Evolutionary conservation across 352 stramenopile species (phyloP).

Genomic region (Globisporangium ultimum): DNA sequence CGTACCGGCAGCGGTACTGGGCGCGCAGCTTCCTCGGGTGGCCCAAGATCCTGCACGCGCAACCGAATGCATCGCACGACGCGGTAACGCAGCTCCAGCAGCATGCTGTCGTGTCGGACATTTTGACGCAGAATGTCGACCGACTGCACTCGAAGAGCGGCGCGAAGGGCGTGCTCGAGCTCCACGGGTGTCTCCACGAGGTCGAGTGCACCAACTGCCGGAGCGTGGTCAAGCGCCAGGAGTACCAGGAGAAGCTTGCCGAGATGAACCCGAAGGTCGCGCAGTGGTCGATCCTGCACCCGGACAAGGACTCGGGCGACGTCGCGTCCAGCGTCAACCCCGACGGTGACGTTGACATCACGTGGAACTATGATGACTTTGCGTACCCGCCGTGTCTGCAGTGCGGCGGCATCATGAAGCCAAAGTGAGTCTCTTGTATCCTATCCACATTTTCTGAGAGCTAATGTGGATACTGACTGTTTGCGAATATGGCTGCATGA

Average conservation of each 20-base stretch:
- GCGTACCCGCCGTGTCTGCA: slow-evolving; percentile 61
- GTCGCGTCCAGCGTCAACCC: slow-evolving; percentile 85
- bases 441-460: slow-evolving; percentile 1
- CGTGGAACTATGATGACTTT: slow-evolving; percentile 83
- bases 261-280: slow-evolving; percentile 73
- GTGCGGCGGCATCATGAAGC: slow-evolving; percentile 83
- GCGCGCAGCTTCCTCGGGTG: slow-evolving; percentile 89
- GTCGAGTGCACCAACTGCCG: slow-evolving; percentile 84
- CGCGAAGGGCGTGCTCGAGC: slow-evolving; percentile 86
- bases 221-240: slow-evolving; percentile 55
- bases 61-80: slow-evolving; percentile 89
- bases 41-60: slow-evolving; percentile 70
- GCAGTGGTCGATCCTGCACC: slow-evolving; percentile 32
- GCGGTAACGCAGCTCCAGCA: slow-evolving; percentile 83
- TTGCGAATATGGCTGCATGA: neutral
- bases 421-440: slow-evolving; percentile 39
- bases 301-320: slow-evolving; percentile 37
- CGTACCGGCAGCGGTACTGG: slow-evolving; percentile 91
- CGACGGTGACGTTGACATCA: slow-evolving; percentile 93
- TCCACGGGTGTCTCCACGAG: slow-evolving; percentile 92
- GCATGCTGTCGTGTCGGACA: slow-evolving; percentile 33
- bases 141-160: slow-evolving; percentile 91
- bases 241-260: slow-evolving; percentile 86
- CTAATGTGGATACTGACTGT: neutral
- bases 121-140: slow-evolving; percentile 99